Conservation (phyloP, 192 early-diverging fungal species). For the Coemansia furcata region DNA sequence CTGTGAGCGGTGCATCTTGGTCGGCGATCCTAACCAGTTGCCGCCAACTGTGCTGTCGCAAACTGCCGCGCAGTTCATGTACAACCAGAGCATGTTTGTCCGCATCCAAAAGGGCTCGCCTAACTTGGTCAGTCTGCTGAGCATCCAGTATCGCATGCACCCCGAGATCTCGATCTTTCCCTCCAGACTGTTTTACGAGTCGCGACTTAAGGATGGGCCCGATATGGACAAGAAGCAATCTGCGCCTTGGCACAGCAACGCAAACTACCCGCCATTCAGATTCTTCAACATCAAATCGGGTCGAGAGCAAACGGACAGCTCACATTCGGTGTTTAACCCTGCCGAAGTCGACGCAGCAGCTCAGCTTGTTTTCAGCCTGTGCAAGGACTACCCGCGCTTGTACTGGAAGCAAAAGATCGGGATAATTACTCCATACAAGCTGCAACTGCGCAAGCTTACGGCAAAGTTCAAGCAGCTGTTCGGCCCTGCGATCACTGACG, state of each 20-base stretch:
- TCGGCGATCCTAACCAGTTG: slow-evolving; percentile 94
- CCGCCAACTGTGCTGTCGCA: slow-evolving; percentile 87
- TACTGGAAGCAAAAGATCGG: slow-evolving; percentile 72
- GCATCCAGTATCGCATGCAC: slow-evolving; percentile 98
- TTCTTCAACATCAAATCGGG: slow-evolving; percentile 75
- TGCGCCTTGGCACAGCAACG: slow-evolving; percentile 70
- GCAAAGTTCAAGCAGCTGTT: slow-evolving; percentile 64
- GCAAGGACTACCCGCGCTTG: slow-evolving; percentile 55
- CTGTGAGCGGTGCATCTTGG: slow-evolving; percentile 77
- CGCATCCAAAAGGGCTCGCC: slow-evolving; percentile 72
- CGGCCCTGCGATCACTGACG: slow-evolving; percentile 61
- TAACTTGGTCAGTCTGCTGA: slow-evolving; percentile 70
- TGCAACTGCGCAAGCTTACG: slow-evolving; percentile 72
- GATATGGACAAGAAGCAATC: slow-evolving; percentile 59
- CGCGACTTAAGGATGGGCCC: slow-evolving; percentile 70
- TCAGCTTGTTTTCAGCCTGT: slow-evolving; percentile 65
- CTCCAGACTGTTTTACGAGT: slow-evolving; percentile 75
- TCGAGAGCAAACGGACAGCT: slow-evolving; percentile 59
- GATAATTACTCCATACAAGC: slow-evolving; percentile 92
- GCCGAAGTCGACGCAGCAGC: slow-evolving; percentile 77
- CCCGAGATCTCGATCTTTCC: slow-evolving; percentile 85
- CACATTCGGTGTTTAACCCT: slow-evolving; percentile 73
- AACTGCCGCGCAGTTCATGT: slow-evolving; percentile 62
- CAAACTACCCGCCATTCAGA: slow-evolving; percentile 66
- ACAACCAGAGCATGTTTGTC: slow-evolving; percentile 89